phyloP scores from a whole-genome alignment of 768 basidiomycete genomes.

The Kwoniella botswanensis region DNA sequence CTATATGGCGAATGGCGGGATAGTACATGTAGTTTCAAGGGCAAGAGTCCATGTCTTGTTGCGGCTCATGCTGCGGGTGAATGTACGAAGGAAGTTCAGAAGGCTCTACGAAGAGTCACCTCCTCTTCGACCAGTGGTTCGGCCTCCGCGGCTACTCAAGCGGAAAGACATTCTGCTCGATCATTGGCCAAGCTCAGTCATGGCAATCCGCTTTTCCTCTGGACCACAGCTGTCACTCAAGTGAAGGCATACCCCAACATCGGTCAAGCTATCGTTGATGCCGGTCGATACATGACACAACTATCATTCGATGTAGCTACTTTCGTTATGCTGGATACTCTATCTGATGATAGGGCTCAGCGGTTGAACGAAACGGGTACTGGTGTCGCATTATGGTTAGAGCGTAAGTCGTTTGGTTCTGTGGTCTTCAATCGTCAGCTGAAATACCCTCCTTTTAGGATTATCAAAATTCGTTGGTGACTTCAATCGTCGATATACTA shows the following conservation, averaged over 20 bases:
- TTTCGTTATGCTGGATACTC: conserved; percentile 81
- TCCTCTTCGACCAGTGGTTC: conserved; percentile 53
- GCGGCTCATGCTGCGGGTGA: conserved; percentile 64
- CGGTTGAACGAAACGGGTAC: conserved; percentile 40
- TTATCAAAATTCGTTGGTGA: conserved; percentile 91
- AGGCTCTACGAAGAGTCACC: conserved; percentile 83
- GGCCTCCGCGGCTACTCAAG: conserved; percentile 32
- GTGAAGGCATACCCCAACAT: conserved; percentile 94
- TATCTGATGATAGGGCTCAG: conserved; percentile 66
- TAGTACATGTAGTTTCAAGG: conserved; percentile 68
- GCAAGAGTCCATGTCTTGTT: conserved; percentile 36
- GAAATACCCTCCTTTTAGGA: conserved; percentile 62
- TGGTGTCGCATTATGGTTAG: conserved; percentile 43
- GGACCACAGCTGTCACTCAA: conserved; percentile 85
- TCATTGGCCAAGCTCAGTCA: conserved; percentile 91
- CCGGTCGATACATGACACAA: conserved; percentile 82
- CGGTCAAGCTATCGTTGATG: conserved; percentile 85
- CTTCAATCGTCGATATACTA: conserved; percentile 78
- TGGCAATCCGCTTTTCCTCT: conserved; percentile 90
- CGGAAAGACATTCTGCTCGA: conserved; percentile 68
- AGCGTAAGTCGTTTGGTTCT: conserved; percentile 33
- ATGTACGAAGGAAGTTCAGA: conserved; percentile 85
- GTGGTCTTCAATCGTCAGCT: conserved; percentile 6
- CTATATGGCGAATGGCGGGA: conserved; percentile 96
- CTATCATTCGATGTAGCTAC: conserved; percentile 94